Base-by-base conservation (phyloP, 169 alveolate genomes). In the Eimeria necatrix region DNA sequence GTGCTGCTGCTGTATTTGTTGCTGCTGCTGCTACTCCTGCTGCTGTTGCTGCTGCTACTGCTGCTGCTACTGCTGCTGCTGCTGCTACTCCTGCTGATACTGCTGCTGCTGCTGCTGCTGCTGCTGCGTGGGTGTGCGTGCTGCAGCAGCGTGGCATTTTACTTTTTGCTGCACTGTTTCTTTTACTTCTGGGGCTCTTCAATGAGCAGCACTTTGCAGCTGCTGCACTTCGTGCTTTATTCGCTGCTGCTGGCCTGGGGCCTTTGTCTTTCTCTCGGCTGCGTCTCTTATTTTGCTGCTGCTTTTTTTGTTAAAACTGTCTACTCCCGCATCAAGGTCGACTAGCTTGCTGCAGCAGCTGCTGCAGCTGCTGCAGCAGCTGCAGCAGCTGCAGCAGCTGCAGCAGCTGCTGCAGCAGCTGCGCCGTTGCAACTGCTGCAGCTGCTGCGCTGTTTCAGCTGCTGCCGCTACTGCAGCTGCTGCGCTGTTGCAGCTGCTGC, bases 201-300 rank as follows among this genome's bases (percentile, higher is more conserved):
- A 20, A 81, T 81, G 90, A 53, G 24, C 73, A 70, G 90, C 12
- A 20, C 22, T 10, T 16, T 81, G 4, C 95, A 91, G 49, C 9
- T 71, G n/a, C 24, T 86, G 18, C 59, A 49, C 83, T 73, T 73
- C 64, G 56, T 59, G 52, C 74, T 52, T 4, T 76, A 91, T 51
- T 91, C 95, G n/a, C 81, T 74, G 22, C 26, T 80, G 12, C 81
- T 91, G 46, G 86, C 91, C 26, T 91, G 89, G 76, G 86, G 56
- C 24, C 68, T 74, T 18, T 91, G 74, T 91, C 91, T 76, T 20
- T 26, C 76, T 61, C 46, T 74, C 26, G 90, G 95, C 32, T 56
- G 81, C 68, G 90, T 80, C 70, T 51, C 74, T 48, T 76, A 49
- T 61, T 46, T 32, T 12, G 81, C 88, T 12, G 56, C 61, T 24